These are phyloP conservation scores for Ephemerocybe angulata DNA, from an alignment of 768 basidiomycete genomes.

Conservation along the genomic window DNA sequence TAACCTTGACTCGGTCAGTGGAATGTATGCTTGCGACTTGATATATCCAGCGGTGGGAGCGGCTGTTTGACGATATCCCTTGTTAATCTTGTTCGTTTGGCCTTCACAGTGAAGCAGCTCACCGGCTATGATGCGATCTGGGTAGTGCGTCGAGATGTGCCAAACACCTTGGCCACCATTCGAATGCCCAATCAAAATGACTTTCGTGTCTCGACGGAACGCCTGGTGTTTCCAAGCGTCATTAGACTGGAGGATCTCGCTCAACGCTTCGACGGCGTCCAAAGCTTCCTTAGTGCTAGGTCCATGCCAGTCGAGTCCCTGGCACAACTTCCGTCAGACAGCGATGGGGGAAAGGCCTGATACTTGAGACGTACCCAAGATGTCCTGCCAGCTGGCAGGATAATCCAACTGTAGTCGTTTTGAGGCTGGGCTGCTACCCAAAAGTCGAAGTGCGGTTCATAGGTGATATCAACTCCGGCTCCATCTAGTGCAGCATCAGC, in stretches of 20 bases:
- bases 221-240: conserved; percentile 39
- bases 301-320: conserved; percentile 95
- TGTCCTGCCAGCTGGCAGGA: conserved; percentile 80
- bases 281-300: conserved; percentile 72
- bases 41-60: conserved; percentile 80
- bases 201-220: conserved; percentile 36
- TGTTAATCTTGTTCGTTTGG: background rate
- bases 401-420: conserved; percentile 64
- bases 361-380: conserved; percentile 56
- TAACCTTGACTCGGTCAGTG: conserved; percentile 62
- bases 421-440: conserved; percentile 64
- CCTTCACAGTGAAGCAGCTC: conserved; percentile 6
- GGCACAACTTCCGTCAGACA: background rate
- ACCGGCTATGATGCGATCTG: conserved; percentile 71
- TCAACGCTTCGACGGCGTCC: conserved; percentile 55
- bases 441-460: conserved; percentile 33
- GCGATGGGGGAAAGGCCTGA: background rate
- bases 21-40: conserved; percentile 84
- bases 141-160: conserved; percentile 73
- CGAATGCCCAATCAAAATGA: conserved; percentile 83
- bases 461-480: conserved; percentile 76
- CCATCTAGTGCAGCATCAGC: conserved; percentile 52
- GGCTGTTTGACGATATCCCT: conserved; percentile 32
- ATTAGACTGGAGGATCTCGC: conserved; percentile 36
- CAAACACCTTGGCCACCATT: conserved; percentile 92